Evolutionary conservation across 2,329 filamentous ascomycete genomes (phyloP).

Genomic region (Pochonia chlamydosporia): DNA sequence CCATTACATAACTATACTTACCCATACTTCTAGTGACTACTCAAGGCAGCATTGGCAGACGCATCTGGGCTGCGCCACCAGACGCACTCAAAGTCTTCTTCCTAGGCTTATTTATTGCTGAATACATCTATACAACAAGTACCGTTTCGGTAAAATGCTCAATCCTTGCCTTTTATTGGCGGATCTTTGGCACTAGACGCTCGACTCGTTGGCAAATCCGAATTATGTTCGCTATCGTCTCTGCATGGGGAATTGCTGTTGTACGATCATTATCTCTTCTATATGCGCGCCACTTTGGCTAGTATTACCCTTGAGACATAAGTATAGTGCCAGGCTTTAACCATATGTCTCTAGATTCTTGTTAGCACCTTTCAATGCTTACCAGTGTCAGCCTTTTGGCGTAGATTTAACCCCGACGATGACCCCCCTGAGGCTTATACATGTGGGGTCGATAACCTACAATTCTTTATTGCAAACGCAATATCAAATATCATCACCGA

Average conservation of each 20-base stretch:
- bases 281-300: too few relatives aligned
- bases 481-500: constrained; percentile 20
- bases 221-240: background rate
- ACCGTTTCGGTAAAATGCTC: constrained; percentile 6
- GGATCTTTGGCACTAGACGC: constrained; percentile 5
- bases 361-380: constrained; percentile 12
- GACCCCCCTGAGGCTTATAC: constrained; percentile 6
- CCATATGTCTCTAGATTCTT: constrained; percentile 10
- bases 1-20: background rate
- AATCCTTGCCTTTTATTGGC: constrained; percentile 10
- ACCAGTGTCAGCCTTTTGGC: constrained; percentile 14
- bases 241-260: background rate
- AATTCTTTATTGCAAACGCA: constrained; percentile 18
- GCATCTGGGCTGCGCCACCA: constrained; percentile 9
- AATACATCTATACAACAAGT: constrained; percentile 4
- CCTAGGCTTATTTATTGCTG: constrained; percentile 9
- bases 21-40: constrained; percentile 2
- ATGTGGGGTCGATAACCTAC: constrained; percentile 12
- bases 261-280: too few relatives aligned
- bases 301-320: too few relatives aligned
- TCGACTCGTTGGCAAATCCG: constrained; percentile 2
- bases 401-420: constrained; percentile 8
- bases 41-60: constrained; percentile 9
- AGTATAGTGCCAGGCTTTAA: too few relatives aligned
- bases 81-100: background rate